A percentile compares a stretch with the other conserved stretches of the same genome.
These are phyloP conservation scores for Cyberlindnera sargentensis DNA, from an alignment of 805 yeast genomes.

Conservation along the genomic window DNA sequence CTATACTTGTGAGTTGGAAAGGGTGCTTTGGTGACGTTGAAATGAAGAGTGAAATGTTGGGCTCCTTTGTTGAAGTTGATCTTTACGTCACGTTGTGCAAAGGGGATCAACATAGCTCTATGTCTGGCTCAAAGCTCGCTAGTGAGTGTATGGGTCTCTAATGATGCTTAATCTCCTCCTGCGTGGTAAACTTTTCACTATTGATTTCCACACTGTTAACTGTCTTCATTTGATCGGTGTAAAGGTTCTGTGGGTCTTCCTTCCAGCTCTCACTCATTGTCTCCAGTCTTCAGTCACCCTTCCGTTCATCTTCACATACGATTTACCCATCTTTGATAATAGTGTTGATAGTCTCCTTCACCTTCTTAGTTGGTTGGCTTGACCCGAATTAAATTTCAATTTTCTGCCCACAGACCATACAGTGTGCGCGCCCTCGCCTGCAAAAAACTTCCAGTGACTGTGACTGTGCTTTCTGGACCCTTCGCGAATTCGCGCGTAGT, in stretches of 20 bases:
- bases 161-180: background rate
- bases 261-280: background rate
- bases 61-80: no score
- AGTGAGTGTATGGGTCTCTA: no score
- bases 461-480: slow-evolving; percentile 1
- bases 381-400: slow-evolving; percentile 16
- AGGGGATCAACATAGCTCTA: no score
- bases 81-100: no score
- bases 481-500: background rate
- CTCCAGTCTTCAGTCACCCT: background rate
- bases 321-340: slow-evolving; percentile 25
- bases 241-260: no score
- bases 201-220: background rate
- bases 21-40: no score
- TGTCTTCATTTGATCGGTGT: no score
- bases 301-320: slow-evolving; percentile 14
- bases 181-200: background rate
- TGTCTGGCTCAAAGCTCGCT: no score
- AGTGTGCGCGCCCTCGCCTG: slow-evolving; percentile 3
- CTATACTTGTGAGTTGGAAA: no score
- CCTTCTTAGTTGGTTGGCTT: slow-evolving; percentile 5
- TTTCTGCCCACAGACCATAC: slow-evolving; percentile 6
- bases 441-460: slow-evolving; percentile 2
- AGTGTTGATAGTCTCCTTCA: slow-evolving; percentile 6
- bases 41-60: no score